Conservation (phyloP, 2,329 filamentous ascomycete species). For the Myriangium duriaei region DNA sequence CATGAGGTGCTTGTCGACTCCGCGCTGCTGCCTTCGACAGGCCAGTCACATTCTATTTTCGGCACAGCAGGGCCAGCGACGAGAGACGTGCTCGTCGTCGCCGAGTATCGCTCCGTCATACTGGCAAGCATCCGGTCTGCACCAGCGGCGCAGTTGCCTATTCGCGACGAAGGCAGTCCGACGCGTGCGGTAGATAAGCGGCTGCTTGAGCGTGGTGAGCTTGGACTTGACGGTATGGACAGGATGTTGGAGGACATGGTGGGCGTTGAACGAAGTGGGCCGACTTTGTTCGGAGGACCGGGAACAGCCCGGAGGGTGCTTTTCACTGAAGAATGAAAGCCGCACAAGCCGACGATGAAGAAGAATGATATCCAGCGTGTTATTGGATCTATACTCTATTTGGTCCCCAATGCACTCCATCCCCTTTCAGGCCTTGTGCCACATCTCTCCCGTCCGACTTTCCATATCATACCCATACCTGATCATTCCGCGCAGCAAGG, state of each 20-base stretch:
- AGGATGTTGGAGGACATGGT: conserved; percentile 29
- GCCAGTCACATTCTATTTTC: background rate
- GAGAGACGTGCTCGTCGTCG: conserved; percentile 32
- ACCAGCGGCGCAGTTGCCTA: conserved; percentile 19
- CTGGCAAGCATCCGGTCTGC: conserved; percentile 23
- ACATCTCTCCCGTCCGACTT: conserved; percentile 1
- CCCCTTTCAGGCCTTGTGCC: conserved; percentile 4
- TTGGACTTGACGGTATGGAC: conserved; percentile 37
- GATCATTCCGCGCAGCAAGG: conserved; percentile 33
- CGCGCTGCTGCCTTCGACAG: conserved; percentile 28
- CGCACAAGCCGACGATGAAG: too few species aligned
- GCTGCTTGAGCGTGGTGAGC: conserved; percentile 31
- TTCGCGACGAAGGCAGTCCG: conserved; percentile 15
- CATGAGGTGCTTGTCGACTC: conserved; percentile 33
- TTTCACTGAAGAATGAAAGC: background rate
- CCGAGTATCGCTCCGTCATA: conserved; percentile 34
- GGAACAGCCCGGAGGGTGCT: background rate
- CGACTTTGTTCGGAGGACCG: conserved; percentile 21
- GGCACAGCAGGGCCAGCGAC: conserved; percentile 18
- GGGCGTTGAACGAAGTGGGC: conserved; percentile 19
- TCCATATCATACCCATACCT: conserved; percentile 1
- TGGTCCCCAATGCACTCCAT: too few species aligned
- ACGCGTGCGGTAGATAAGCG: conserved; percentile 26
- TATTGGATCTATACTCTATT: too few species aligned
- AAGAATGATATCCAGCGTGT: too few species aligned